A percentile compares a stretch with the other conserved stretches of the same genome.
Evolutionary conservation across 805 yeast species (phyloP).

Genomic region (Wickerhamomyces bovis): DNA sequence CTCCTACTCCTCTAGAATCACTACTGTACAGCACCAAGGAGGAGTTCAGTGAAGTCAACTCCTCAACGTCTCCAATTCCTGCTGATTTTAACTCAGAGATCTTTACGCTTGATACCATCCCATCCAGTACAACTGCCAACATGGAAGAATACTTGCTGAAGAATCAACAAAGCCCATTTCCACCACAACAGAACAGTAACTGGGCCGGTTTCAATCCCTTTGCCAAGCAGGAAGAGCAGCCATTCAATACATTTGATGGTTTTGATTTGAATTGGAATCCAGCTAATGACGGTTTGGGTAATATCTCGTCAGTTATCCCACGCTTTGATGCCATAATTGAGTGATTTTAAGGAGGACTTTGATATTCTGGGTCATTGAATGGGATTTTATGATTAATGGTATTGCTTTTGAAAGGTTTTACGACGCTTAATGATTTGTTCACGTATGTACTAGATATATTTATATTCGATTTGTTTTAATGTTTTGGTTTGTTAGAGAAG

Average conservation of each 20-base stretch:
- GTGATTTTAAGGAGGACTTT: background rate
- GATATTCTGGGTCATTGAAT: background rate
- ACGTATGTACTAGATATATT: background rate
- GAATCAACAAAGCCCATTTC: background rate
- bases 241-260: background rate
- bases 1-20: background rate
- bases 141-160: background rate
- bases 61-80: background rate
- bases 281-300: background rate
- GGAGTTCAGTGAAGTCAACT: background rate
- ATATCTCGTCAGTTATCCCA: background rate
- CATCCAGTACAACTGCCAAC: background rate
- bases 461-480: no score
- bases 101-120: constrained; percentile 5
- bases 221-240: background rate
- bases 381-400: background rate
- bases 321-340: background rate
- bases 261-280: background rate
- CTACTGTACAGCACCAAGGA: background rate
- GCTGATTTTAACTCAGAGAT: constrained; percentile 2
- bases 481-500: no score
- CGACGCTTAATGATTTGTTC: background rate
- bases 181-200: background rate
- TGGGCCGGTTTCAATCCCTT: background rate
- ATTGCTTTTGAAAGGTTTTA: background rate